Evolutionary conservation across 208 protist genomes (phyloP).

Genomic region (Tritrichomonas musculus): DNA sequence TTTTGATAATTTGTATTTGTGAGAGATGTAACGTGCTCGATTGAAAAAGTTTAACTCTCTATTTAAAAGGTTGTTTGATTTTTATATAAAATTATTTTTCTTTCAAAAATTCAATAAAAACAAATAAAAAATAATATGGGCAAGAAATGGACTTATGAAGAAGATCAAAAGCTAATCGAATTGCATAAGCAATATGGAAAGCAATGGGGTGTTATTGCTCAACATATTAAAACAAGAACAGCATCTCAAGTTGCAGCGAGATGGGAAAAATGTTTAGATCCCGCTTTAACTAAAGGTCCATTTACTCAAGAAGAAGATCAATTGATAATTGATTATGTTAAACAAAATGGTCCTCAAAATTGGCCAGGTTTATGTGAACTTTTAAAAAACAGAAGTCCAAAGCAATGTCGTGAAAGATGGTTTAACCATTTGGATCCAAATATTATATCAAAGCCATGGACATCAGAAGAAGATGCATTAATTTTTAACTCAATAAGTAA

Average conservation of each 20-base stretch:
- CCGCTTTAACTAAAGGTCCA: background rate
- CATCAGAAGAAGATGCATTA: background rate
- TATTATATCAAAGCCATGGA: background rate
- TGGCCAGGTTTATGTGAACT: background rate
- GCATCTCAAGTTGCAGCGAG: background rate
- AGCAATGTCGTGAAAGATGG: conserved; percentile 1
- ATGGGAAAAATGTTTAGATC: conserved; percentile 22
- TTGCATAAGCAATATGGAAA: background rate
- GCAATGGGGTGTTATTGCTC: background rate
- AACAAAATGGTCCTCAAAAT: background rate
- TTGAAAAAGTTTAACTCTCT: too few relatives aligned
- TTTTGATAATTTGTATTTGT: too few relatives aligned
- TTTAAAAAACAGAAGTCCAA: background rate
- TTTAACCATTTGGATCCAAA: background rate
- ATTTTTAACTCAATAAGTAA: background rate
- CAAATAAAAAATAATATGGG: too few relatives aligned
- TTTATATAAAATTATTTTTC: too few relatives aligned
- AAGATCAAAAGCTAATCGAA: background rate
- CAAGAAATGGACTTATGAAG: background rate
- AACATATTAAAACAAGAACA: background rate
- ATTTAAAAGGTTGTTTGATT: too few relatives aligned
- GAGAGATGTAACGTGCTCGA: too few relatives aligned
- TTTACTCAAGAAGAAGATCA: background rate
- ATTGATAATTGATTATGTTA: background rate
- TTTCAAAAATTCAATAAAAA: too few relatives aligned